Base-by-base conservation (phyloP, 1,139 yeast genomes). In the Debaryomyces udenii region DNA sequence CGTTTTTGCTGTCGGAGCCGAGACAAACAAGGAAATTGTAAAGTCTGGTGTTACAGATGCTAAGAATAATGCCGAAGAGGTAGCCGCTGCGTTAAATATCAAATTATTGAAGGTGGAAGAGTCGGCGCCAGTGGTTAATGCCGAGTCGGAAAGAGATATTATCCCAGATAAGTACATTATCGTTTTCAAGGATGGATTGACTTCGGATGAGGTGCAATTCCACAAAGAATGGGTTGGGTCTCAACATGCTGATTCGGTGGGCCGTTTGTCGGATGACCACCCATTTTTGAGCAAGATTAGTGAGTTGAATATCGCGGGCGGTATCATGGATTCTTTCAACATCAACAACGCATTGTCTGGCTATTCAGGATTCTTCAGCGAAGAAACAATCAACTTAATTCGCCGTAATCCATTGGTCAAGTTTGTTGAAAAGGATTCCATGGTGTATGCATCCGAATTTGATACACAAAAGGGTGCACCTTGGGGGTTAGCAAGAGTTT, bases 401-500 rank as follows among this genome's bases (percentile, higher is more conserved):
- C 82, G 91, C 57, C 69, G 73, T 50, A 80, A 80, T 59, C 90
- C 91, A n/a, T 72, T 78, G 43, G 89, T 90, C 43, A 80, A 81
- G 37, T 81, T 80, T 55, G 81, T 90, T 48, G 97, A 90, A 74
- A 74, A 75, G 52, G 96, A 90, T 64, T 85, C 95, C 4, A 68
- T 77, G 48, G 96, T 90, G 40, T 69, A 74, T 51, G 80, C 91
- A 38, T 66, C 71, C 45, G 86, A 84, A 53, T 79, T 81, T 51
- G 70, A 71, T 42, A 55, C 78, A 45, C 93, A 89, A 71, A 82
- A 81, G 57, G 89, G 89, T 51, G 93, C 96, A 35, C 96, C 96
- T 43, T 90, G 97, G 98, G 97, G 97, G 56, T 78, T 91, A 54
- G 94, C 98, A 36, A 83, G 99, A 71, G 80, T 91, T 47, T 88